Evolutionary conservation across 2,329 filamentous ascomycete genomes (phyloP), one percentile per base, ranked within the genome.

Genomic region (Dothideomycetes sp.): DNA sequence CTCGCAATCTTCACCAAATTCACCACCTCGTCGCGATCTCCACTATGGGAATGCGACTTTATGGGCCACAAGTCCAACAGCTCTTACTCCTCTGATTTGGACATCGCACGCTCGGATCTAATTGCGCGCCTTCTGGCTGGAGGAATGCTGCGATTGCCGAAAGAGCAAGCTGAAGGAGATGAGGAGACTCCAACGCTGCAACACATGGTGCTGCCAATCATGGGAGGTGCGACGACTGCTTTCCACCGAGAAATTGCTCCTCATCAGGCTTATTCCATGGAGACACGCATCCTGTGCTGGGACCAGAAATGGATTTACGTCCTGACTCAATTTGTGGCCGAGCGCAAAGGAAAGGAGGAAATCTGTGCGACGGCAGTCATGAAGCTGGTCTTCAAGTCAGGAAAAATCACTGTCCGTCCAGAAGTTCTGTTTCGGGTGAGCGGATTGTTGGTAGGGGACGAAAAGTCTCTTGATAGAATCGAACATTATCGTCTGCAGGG

Each of bases 1-100:
- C 74, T 78, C 18, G 73, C 87, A 49, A 87, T 86, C 65, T 73
- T 76, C 35, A 77, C 81, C 34, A 64, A 79, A 37, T 74, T 81
- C 44, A 73, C 77, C 19, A 32, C 25, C 2, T 66, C 68, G 22
- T 75, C 79, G 7, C 74, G 77, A 53, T 72, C 78, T 5, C 73
- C 82, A 1, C 61, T 82, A 41, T 69, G 82, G 49, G 84, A 91
- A 63, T 84, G 80, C 50, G 85, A 93, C 64, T 83, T 84, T 65
- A 87, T 87, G 63, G 54, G 84, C 27, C 81, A 86, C 69, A 84
- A 85, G 58, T 78, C 79, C 46, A 82, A 84, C 65, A 76, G 74
- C 52, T 89, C 84, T 28, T 91, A 88, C 66, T 89, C 89, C 56
- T 68, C 77, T 48, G 84, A 91, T 62, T 75, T 88, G 51, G 84